Evolutionary conservation across 306 rosid genomes (phyloP).

Genomic region (Prunus padus): DNA sequence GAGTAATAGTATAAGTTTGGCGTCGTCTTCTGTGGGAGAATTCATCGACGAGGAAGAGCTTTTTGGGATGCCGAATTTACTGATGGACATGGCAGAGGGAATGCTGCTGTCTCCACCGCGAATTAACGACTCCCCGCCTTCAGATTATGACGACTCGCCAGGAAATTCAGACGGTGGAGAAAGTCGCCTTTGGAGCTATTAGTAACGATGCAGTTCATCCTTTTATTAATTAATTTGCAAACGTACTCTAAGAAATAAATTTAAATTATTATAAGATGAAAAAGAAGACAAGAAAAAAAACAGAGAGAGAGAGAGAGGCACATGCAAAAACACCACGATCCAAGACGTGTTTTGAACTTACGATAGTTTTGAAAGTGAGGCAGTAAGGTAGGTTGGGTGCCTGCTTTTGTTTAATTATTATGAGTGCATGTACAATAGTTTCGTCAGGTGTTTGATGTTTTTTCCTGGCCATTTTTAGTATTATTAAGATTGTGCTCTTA

Average conservation of each 20-base stretch:
- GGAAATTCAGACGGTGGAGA: conserved; percentile 44
- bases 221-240: background rate
- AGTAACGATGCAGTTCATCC: background rate
- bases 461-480: background rate
- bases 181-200: conserved; percentile 57
- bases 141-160: conserved; percentile 38
- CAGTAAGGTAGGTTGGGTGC: background rate
- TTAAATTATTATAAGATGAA: background rate
- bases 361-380: background rate
- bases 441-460: background rate
- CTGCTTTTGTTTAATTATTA: background rate
- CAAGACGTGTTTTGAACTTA: background rate
- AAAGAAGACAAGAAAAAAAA: no score
- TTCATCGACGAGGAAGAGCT: conserved; percentile 83
- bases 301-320: background rate
- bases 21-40: conserved; percentile 22
- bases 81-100: conserved; percentile 89
- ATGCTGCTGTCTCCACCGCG: conserved; percentile 90
- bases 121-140: conserved; percentile 39
- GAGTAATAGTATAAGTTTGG: background rate
- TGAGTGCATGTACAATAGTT: conserved; percentile 1
- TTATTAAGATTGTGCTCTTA: background rate
- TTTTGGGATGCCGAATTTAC: conserved; percentile 76
- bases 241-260: background rate
- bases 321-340: background rate